Evolutionary conservation across 495 filamentous ascomycete species (phyloP).

Genomic region (Poronia punctata): DNA sequence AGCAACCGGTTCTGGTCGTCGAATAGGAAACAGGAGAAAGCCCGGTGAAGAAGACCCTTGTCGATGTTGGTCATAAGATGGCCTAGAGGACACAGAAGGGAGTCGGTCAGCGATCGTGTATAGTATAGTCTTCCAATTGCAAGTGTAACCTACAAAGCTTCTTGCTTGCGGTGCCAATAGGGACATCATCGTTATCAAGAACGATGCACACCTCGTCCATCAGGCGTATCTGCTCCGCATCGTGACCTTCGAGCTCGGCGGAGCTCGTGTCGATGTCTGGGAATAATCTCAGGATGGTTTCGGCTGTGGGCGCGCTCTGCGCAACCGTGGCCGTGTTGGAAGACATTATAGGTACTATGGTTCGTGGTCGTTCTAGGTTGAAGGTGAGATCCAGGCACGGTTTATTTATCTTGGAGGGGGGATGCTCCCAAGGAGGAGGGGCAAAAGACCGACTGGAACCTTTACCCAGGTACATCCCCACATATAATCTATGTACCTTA

Average conservation of each 20-base stretch:
- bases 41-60: slow-evolving; percentile 87
- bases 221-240: slow-evolving; percentile 92
- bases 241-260: slow-evolving; percentile 72
- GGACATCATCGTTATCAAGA: slow-evolving; percentile 80
- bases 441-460: too few relatives aligned
- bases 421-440: too few relatives aligned
- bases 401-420: too few relatives aligned
- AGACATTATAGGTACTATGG: slow-evolving; percentile 26
- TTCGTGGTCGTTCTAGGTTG: too few relatives aligned
- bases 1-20: slow-evolving; percentile 82
- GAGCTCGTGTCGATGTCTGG: slow-evolving; percentile 93
- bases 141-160: slow-evolving; percentile 70
- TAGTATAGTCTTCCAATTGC: not conserved
- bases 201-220: slow-evolving; percentile 99
- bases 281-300: slow-evolving; percentile 82
- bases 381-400: too few relatives aligned
- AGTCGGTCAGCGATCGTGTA: too few relatives aligned
- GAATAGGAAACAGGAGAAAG: slow-evolving; percentile 97
- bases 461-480: too few relatives aligned
- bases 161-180: slow-evolving; percentile 96
- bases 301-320: slow-evolving; percentile 62
- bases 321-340: slow-evolving; percentile 33
- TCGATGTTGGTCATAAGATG: slow-evolving; percentile 99
- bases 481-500: too few relatives aligned
- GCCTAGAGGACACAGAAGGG: too few relatives aligned